phyloP scores from a whole-genome alignment of 441 rosid species.

The Lepidium campestre region DNA sequence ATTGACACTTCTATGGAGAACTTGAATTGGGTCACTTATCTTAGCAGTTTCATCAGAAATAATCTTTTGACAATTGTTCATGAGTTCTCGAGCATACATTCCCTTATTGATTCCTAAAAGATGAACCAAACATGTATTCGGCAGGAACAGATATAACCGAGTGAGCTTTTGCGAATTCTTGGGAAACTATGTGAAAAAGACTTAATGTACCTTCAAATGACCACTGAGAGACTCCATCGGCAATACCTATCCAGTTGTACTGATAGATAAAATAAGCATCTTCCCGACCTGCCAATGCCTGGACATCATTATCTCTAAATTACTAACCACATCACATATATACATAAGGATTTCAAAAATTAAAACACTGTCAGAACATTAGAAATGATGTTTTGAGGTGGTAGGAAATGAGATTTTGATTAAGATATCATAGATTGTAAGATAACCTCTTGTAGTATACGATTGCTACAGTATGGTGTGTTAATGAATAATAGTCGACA shows the following conservation, averaged over 20 bases:
- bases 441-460: background rate
- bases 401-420: background rate
- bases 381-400: background rate
- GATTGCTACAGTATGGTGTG: background rate
- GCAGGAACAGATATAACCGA: background rate
- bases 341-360: background rate
- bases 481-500: background rate
- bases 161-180: background rate
- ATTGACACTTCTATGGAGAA: slow-evolving; percentile 51
- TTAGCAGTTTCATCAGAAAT: slow-evolving; percentile 32
- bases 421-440: background rate
- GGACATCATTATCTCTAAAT: slow-evolving; percentile 66
- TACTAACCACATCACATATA: slow-evolving; percentile 31
- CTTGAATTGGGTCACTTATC: slow-evolving; percentile 43
- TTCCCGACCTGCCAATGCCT: slow-evolving; percentile 85
- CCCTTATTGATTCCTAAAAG: slow-evolving; percentile 49
- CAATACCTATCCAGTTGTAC: slow-evolving; percentile 74
- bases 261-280: slow-evolving; percentile 63
- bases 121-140: slow-evolving; percentile 10
- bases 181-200: background rate
- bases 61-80: slow-evolving; percentile 51
- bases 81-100: slow-evolving; percentile 47
- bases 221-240: slow-evolving; percentile 80
- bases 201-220: slow-evolving; percentile 57
- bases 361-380: background rate